Conservation (phyloP, 129 eudicot species). For the sunflower (Helianthus annuus) region HanXRQr2.0-SUNRISE NC_035437.2:171199270-171199769, state of each 20-base stretch:
- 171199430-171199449: background rate
- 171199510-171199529: slow-evolving; percentile 44
- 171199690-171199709: no score
- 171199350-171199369: background rate
- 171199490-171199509: slow-evolving; percentile 43
- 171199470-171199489: background rate
- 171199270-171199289: no score
- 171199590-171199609: slow-evolving; percentile 22
- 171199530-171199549: slow-evolving; percentile 34
- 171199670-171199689: no score
- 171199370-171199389: slow-evolving; percentile 23
- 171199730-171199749: no score
- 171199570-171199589: slow-evolving; percentile 24
- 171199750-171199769: no score
- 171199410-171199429: background rate
- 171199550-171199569: slow-evolving; percentile 13
- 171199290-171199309: background rate
- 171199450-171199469: background rate
- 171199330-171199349: background rate
- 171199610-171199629: no score
- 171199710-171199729: no score
- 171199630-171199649: no score
- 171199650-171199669: no score
- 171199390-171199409: background rate
- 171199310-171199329: slow-evolving; percentile 9